These are phyloP conservation scores for Amphirosellinia nigrospora DNA, from an alignment of 495 filamentous ascomycete genomes.

Conservation along the genomic window DNA sequence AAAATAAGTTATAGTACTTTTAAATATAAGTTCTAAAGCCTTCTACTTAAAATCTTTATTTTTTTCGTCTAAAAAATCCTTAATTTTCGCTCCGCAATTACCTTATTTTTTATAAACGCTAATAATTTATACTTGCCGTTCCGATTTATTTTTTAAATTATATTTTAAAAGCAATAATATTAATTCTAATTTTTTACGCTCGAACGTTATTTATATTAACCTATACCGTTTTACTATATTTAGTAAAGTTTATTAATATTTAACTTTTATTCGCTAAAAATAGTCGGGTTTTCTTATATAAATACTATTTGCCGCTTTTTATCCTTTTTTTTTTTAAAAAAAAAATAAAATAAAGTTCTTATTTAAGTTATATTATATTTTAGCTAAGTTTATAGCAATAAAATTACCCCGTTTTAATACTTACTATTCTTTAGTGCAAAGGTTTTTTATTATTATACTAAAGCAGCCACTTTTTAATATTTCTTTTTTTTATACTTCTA, in stretches of 20 bases:
- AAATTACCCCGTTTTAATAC: neutral
- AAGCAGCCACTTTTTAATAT: neutral
- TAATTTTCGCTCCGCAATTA: no score
- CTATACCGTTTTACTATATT: neutral
- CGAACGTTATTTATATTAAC: no score
- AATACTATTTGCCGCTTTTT: neutral
- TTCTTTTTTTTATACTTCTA: neutral
- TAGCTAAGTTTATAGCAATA: neutral
- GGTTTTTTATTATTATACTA: neutral
- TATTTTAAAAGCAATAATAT: neutral
- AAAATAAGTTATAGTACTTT: neutral
- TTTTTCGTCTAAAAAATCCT: neutral
- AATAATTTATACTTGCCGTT: no score
- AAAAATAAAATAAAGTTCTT: neutral
- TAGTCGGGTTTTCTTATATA: neutral
- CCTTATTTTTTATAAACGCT: no score
- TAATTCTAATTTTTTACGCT: slow-evolving; percentile 5
- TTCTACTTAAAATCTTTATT: neutral
- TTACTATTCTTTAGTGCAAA: neutral
- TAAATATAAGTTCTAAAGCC: neutral
- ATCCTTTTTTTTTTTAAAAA: neutral
- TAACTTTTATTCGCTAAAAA: no score
- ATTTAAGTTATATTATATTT: neutral
- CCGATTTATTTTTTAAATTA: neutral
- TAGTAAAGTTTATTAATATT: neutral